Conservation (phyloP, 2,329 filamentous ascomycete genomes). For the Plenodomus lindquistii region DNA sequence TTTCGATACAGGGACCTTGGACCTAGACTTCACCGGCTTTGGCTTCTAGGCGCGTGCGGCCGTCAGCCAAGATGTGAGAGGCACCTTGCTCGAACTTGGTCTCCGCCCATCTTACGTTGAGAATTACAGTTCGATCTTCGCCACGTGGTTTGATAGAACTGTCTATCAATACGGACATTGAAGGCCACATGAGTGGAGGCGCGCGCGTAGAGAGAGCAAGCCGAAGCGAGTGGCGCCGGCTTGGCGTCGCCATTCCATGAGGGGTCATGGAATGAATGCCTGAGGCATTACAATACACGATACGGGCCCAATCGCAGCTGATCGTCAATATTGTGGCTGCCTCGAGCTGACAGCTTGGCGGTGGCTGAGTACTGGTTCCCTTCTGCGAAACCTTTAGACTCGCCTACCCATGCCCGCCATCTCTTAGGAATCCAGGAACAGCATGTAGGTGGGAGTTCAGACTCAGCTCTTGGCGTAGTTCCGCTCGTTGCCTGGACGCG, state of each 20-base stretch:
- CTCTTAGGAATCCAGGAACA: background rate
- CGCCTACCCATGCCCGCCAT: conserved; percentile 1
- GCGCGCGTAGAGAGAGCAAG: background rate
- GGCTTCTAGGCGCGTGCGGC: background rate
- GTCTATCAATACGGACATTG: too few relatives aligned
- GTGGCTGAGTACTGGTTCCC: background rate
- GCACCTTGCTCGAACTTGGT: background rate
- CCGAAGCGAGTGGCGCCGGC: too few relatives aligned
- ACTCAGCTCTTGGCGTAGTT: background rate
- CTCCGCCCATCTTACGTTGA: too few relatives aligned
- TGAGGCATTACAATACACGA: background rate
- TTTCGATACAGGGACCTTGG: background rate
- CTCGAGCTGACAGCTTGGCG: background rate
- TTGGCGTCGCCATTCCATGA: background rate
- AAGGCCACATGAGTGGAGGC: background rate
- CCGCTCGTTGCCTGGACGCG: background rate
- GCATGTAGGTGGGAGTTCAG: conserved; percentile 1
- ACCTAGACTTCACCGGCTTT: background rate
- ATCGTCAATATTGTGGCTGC: background rate
- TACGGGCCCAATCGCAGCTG: background rate
- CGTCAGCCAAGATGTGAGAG: background rate
- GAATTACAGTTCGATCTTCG: too few relatives aligned
- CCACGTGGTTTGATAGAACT: too few relatives aligned
- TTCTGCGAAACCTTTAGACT: background rate
- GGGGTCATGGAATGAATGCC: background rate